Percentiles rank a stretch among this genome's conserved stretches.
Conservation (phyloP, 2,329 filamentous ascomycete genomes). For the Arthrobotrys sphaeroides region DNA sequence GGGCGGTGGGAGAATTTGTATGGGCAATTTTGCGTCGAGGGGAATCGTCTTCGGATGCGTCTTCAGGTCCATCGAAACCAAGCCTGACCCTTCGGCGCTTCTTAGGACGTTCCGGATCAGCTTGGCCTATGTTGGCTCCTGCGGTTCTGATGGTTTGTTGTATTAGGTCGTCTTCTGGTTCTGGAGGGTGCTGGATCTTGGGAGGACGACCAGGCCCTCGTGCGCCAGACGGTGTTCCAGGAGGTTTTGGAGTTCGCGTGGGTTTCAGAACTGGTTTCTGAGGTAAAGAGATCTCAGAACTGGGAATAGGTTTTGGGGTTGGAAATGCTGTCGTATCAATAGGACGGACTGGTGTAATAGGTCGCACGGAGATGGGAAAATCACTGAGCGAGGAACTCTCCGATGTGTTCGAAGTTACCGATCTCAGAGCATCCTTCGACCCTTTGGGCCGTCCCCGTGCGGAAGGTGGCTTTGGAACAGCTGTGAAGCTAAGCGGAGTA, state of each 20-base stretch:
- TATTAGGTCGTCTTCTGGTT: conserved; percentile 32
- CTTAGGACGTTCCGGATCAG: conserved; percentile 28
- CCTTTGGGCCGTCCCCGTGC: conserved; percentile 37
- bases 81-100: conserved; percentile 41
- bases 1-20: neutral
- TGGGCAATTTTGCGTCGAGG: neutral
- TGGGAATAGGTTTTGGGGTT: neutral
- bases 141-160: conserved; percentile 29
- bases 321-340: neutral
- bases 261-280: conserved; percentile 9
- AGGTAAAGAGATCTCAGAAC: neutral
- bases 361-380: neutral
- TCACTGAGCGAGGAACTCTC: conserved; percentile 18
- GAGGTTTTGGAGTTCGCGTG: conserved; percentile 27
- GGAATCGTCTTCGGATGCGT: neutral
- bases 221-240: conserved; percentile 27
- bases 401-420: conserved; percentile 1
- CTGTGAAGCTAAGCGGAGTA: neutral
- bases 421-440: conserved; percentile 27
- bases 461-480: neutral
- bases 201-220: conserved; percentile 48
- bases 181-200: neutral
- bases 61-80: conserved; percentile 25
- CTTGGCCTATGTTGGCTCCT: conserved; percentile 22
- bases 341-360: neutral